Evolutionary conservation across 2,329 filamentous ascomycete species (phyloP).

Genomic region (Claviceps sp.): DNA sequence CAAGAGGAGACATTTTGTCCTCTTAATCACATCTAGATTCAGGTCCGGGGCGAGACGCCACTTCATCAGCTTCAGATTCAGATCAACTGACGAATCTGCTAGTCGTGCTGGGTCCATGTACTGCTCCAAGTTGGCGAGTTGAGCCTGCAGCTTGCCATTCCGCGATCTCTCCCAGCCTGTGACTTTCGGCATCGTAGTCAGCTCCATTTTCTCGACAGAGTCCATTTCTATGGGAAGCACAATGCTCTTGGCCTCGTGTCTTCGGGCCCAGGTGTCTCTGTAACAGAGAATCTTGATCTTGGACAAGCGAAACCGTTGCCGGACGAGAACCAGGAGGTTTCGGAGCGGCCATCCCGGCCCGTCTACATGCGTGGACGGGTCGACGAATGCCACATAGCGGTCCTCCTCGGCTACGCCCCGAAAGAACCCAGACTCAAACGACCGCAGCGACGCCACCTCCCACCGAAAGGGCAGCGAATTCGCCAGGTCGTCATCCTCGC

Average conservation of each 20-base stretch:
- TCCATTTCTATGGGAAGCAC: conserved; percentile 55
- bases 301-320: conserved; percentile 64
- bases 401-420: conserved; percentile 56
- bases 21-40: conserved; percentile 77
- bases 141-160: conserved; percentile 62
- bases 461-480: conserved; percentile 53
- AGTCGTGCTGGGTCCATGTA: conserved; percentile 85
- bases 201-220: conserved; percentile 26
- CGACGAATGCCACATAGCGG: conserved; percentile 73
- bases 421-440: conserved; percentile 84
- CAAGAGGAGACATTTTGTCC: conserved; percentile 77
- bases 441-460: conserved; percentile 61
- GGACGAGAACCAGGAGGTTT: conserved; percentile 74
- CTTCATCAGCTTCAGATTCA: conserved; percentile 97
- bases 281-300: conserved; percentile 82
- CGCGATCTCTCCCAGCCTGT: conserved; percentile 90
- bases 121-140: conserved; percentile 70
- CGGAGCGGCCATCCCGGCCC: conserved; percentile 88
- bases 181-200: conserved; percentile 62
- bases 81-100: conserved; percentile 86
- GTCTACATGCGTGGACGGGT: conserved; percentile 79
- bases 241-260: conserved; percentile 71
- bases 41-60: conserved; percentile 89
- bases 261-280: conserved; percentile 63
- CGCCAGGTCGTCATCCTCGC: conserved; percentile 33